Percentiles rank a stretch among this genome's conserved stretches.
These are phyloP conservation scores for Saccharomyces kudriavzevii DNA, from an alignment of 805 yeast species.

Conservation along the genomic window DNA sequence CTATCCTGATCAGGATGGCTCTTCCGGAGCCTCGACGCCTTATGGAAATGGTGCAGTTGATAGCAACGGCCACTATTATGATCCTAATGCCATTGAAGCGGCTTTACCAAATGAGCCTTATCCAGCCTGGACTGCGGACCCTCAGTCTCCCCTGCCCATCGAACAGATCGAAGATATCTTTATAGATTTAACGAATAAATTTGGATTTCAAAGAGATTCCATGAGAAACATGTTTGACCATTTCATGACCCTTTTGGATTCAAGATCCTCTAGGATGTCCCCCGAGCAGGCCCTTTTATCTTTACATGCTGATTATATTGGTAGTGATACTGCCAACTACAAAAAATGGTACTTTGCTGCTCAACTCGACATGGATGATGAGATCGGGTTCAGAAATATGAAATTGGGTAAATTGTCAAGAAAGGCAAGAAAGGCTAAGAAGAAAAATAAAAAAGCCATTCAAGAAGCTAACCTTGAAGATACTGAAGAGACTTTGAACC, in stretches of 20 bases:
- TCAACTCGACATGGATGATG: slow-evolving; percentile 66
- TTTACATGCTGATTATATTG: slow-evolving; percentile 78
- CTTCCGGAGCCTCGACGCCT: slow-evolving; percentile 85
- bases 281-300: slow-evolving; percentile 77
- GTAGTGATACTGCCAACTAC: slow-evolving; percentile 81
- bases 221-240: slow-evolving; percentile 88
- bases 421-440: slow-evolving; percentile 76
- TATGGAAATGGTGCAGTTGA: slow-evolving; percentile 36
- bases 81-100: slow-evolving; percentile 50
- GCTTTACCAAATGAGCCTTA: slow-evolving; percentile 84
- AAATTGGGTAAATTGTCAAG: slow-evolving; percentile 64
- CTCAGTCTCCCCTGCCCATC: slow-evolving; percentile 71
- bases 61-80: slow-evolving; percentile 50
- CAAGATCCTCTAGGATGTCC: slow-evolving; percentile 80
- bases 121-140: slow-evolving; percentile 98
- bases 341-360: slow-evolving; percentile 90
- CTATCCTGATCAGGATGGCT: slow-evolving; percentile 41
- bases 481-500: slow-evolving; percentile 48
- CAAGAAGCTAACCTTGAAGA: slow-evolving; percentile 56
- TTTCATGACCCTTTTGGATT: slow-evolving; percentile 75
- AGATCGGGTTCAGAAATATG: slow-evolving; percentile 48
- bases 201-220: slow-evolving; percentile 86
- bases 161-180: slow-evolving; percentile 82
- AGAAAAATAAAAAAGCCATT: slow-evolving; percentile 60
- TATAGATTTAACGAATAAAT: slow-evolving; percentile 71